phyloP scores from a whole-genome alignment of 2,329 filamentous ascomycete species.

The Aspergillus pseudoterreus region DNA sequence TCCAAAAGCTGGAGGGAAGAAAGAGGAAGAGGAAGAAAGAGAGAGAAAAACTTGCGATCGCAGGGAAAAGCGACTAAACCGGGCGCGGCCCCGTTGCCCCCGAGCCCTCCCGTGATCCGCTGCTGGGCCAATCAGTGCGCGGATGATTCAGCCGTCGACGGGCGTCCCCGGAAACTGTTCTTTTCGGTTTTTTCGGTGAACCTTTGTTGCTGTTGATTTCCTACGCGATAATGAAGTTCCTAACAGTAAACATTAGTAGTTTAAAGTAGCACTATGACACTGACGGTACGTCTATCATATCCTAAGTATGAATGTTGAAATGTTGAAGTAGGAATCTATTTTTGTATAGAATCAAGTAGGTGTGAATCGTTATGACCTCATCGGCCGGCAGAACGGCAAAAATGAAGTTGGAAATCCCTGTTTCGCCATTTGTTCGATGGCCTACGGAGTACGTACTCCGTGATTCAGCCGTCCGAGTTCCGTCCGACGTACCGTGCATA shows the following conservation, averaged over 20 bases:
- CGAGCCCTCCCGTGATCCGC: constrained; percentile 33
- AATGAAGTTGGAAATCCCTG: constrained; percentile 8
- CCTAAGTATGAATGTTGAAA: no score
- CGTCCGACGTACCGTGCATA: no score
- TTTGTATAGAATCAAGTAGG: no score
- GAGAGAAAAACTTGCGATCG: constrained; percentile 30
- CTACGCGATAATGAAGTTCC: neutral
- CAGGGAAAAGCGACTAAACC: constrained; percentile 25
- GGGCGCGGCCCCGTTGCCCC: constrained; percentile 21
- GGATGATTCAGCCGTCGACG: constrained; percentile 32
- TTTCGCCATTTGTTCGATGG: constrained; percentile 11
- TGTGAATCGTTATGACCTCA: neutral
- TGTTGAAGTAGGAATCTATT: no score
- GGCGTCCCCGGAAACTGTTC: constrained; percentile 28
- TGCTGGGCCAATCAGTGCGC: constrained; percentile 29
- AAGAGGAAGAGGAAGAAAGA: constrained; percentile 9
- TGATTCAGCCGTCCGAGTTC: no score
- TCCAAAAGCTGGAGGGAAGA: constrained; percentile 5
- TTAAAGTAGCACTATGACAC: no score
- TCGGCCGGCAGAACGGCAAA: neutral
- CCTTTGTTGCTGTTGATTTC: neutral
- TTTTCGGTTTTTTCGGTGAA: constrained; percentile 5
- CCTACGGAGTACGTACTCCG: no score
- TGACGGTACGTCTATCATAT: no score
- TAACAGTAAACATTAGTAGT: no score